Conservation (phyloP, 768 basidiomycete species). For the Filobasidium wieringae region DNA sequence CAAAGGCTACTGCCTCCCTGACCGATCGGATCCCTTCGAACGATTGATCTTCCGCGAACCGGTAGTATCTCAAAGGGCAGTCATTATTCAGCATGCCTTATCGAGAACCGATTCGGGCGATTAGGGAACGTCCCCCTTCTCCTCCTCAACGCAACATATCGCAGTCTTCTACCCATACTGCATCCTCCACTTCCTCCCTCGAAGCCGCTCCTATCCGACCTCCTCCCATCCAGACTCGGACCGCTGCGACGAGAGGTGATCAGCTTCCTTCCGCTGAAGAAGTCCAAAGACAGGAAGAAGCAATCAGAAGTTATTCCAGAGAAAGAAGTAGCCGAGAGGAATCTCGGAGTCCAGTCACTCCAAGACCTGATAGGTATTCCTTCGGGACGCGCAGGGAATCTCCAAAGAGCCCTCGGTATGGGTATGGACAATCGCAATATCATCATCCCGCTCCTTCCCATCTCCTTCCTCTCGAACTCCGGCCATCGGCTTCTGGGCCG, state of each 20-base stretch:
- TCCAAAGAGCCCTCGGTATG: conserved; percentile 1
- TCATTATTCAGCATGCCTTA: not conserved
- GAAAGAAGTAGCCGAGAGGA: not conserved
- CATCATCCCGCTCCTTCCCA: conserved; percentile 4
- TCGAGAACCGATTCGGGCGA: not conserved
- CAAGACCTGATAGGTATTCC: not conserved
- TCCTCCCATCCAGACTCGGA: conserved; percentile 29
- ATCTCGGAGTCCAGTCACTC: not conserved
- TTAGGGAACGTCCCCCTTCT: not conserved
- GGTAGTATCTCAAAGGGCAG: too few relatives aligned
- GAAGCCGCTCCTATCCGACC: conserved; percentile 37
- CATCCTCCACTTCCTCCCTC: conserved; percentile 28
- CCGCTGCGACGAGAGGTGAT: conserved; percentile 21
- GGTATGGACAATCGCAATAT: not conserved
- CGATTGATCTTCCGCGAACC: too few relatives aligned
- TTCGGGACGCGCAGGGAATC: conserved; percentile 1
- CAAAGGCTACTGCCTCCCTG: too few relatives aligned
- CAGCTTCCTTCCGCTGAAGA: not conserved
- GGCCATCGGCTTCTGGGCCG: conserved; percentile 8
- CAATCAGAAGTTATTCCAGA: not conserved
- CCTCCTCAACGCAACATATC: conserved; percentile 27
- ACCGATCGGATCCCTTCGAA: too few relatives aligned
- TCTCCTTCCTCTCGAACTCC: conserved; percentile 3
- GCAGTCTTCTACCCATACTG: conserved; percentile 25
- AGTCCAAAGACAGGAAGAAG: not conserved